These are phyloP conservation scores for Thielaviopsis euricoi DNA, from an alignment of 2,329 filamentous ascomycete genomes.

Conservation along the genomic window DNA sequence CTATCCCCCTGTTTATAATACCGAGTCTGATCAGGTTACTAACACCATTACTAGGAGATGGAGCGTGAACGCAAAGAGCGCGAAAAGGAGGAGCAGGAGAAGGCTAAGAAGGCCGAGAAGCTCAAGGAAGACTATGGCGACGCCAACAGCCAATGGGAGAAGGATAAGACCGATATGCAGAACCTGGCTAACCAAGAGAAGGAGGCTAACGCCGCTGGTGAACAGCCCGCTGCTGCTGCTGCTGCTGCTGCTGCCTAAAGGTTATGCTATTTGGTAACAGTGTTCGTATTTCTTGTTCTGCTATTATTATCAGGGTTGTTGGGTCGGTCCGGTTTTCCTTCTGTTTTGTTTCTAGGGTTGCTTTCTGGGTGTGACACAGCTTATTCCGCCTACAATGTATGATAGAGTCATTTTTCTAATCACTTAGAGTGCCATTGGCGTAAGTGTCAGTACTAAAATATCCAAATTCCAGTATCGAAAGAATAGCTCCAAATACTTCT, in stretches of 20 bases:
- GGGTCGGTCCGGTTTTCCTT: neutral
- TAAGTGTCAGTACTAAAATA: neutral
- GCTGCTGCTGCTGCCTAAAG: neutral
- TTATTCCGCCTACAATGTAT: conserved; percentile 1
- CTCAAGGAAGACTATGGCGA: conserved; percentile 70
- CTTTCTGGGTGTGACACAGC: neutral
- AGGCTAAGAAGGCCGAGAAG: conserved; percentile 56
- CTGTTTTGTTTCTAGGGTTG: conserved; percentile 3
- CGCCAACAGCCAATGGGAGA: conserved; percentile 66
- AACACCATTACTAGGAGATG: conserved; percentile 52
- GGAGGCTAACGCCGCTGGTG: neutral
- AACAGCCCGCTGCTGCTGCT: neutral
- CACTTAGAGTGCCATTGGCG: neutral
- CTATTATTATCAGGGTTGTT: conserved; percentile 5
- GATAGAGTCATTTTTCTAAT: conserved; percentile 1
- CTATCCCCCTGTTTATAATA: neutral
- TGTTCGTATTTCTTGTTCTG: neutral
- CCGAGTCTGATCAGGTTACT: neutral
- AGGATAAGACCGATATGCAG: conserved; percentile 69
- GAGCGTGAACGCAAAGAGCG: conserved; percentile 66
- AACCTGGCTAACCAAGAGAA: conserved; percentile 28
- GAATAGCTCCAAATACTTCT: no score
- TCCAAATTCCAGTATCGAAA: no score
- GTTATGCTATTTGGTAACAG: neutral
- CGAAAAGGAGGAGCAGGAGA: conserved; percentile 54